These are phyloP conservation scores for Saururus chinensis DNA, from an alignment of 164 flowering plant species.

Conservation along the genomic window DNA sequence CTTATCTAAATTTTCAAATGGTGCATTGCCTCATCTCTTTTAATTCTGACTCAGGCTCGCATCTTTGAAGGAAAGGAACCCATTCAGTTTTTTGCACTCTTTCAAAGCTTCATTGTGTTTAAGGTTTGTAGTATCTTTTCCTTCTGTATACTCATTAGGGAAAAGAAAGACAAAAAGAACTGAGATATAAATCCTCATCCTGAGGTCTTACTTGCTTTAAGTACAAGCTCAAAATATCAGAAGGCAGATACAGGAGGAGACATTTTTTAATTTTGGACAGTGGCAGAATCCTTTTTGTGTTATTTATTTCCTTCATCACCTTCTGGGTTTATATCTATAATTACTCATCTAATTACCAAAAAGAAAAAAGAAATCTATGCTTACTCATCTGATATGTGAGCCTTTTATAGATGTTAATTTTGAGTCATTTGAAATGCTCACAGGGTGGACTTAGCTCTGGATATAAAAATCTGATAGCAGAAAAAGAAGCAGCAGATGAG, in stretches of 20 bases:
- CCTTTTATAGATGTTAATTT: neutral
- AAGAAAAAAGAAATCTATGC: too few relatives aligned
- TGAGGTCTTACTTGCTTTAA: too few relatives aligned
- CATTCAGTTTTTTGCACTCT: slow-evolving; percentile 70
- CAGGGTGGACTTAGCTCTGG: slow-evolving; percentile 96
- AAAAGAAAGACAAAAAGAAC: neutral
- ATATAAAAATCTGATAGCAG: slow-evolving; percentile 58
- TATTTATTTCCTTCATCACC: neutral
- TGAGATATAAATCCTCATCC: too few relatives aligned
- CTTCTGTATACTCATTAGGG: neutral
- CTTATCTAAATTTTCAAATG: neutral
- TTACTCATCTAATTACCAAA: too few relatives aligned
- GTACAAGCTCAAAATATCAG: too few relatives aligned
- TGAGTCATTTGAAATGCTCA: slow-evolving; percentile 3
- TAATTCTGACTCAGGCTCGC: slow-evolving; percentile 43
- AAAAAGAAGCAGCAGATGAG: slow-evolving; percentile 65
- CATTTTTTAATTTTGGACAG: neutral
- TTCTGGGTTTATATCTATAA: neutral
- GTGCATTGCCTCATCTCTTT: neutral
- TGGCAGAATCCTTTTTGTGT: neutral
- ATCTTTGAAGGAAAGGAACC: slow-evolving; percentile 90
- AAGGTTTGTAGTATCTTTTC: slow-evolving; percentile 39
- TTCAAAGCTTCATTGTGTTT: slow-evolving; percentile 80
- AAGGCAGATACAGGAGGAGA: too few relatives aligned
- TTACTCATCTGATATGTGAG: too few relatives aligned